Percentiles rank a stretch among this genome's conserved stretches.
Conservation (phyloP, 2,329 filamentous ascomycete species). For the Acrodontium crateriforme region DNA sequence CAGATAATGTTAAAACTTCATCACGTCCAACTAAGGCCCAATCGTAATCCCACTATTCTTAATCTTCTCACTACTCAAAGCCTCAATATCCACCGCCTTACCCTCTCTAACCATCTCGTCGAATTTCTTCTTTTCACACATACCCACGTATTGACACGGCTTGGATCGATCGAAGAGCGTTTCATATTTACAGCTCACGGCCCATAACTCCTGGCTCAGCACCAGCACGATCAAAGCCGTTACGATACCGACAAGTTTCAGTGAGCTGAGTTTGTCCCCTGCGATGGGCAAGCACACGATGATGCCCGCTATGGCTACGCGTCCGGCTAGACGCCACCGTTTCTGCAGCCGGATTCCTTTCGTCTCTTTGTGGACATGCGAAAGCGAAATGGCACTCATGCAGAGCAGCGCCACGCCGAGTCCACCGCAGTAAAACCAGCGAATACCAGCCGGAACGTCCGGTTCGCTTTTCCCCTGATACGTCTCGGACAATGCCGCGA, state of each 20-base stretch:
- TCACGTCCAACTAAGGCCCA: conserved; percentile 4
- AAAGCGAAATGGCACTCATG: conserved; percentile 41
- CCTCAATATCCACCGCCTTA: conserved; percentile 8
- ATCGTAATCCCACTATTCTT: conserved; percentile 9
- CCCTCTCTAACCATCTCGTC: conserved; percentile 8
- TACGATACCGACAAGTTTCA: conserved; percentile 26
- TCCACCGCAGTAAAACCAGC: conserved; percentile 53
- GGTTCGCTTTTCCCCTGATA: conserved; percentile 38
- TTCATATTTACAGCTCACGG: conserved; percentile 8
- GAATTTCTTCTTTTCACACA: conserved; percentile 26
- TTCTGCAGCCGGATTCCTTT: conserved; percentile 37
- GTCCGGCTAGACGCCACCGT: conserved; percentile 37
- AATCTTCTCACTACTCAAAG: conserved; percentile 5
- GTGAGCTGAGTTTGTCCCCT: conserved; percentile 21
- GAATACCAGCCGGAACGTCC: conserved; percentile 39
- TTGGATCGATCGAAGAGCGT: conserved; percentile 8
- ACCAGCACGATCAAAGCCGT: conserved; percentile 24
- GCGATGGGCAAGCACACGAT: conserved; percentile 42
- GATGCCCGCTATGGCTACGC: conserved; percentile 36
- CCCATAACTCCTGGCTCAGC: conserved; percentile 23
- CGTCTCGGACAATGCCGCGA: conserved; percentile 36
- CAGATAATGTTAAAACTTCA: too few relatives aligned
- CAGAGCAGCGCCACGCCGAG: conserved; percentile 41
- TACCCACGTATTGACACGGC: conserved; percentile 16
- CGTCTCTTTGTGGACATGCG: conserved; percentile 43